Percentiles rank a stretch among this genome's conserved stretches.
Conservation (phyloP, 164 flowering plant genomes). For the Aristolochia contorta region DNA sequence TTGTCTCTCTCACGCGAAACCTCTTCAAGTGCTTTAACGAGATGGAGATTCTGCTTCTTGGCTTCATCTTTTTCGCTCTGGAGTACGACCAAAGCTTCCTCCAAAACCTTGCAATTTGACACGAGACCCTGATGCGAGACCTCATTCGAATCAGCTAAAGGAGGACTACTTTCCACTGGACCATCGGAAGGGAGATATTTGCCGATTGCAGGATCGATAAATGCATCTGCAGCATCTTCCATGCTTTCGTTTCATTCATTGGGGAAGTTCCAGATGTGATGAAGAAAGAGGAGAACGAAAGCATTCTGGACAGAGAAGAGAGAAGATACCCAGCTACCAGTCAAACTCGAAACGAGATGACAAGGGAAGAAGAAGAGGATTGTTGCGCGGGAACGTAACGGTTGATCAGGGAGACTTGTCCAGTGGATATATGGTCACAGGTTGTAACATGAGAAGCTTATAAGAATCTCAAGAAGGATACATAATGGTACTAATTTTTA, state of each 20-base stretch:
- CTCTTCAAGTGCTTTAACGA: neutral
- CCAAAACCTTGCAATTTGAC: constrained; percentile 15
- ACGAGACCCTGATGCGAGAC: constrained; percentile 10
- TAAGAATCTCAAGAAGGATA: no score
- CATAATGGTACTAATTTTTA: no score
- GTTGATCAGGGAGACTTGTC: no score
- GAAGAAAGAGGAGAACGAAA: neutral
- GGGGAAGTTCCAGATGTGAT: neutral
- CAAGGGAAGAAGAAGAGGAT: neutral
- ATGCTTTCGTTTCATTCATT: constrained; percentile 8
- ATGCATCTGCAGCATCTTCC: constrained; percentile 10
- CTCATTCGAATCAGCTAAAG: constrained; percentile 21
- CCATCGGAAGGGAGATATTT: constrained; percentile 5
- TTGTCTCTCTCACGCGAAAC: neutral
- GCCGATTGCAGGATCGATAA: constrained; percentile 3
- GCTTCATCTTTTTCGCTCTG: constrained; percentile 20
- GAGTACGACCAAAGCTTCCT: constrained; percentile 7
- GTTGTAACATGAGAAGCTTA: no score
- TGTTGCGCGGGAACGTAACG: no score
- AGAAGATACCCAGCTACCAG: constrained; percentile 14
- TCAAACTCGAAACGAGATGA: constrained; percentile 9
- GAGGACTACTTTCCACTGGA: constrained; percentile 12
- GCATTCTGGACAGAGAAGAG: neutral
- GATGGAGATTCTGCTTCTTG: neutral
- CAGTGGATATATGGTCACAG: no score